Evolutionary conservation across 352 stramenopile species (phyloP).

Genomic region (Phytophthora pistaciae): DNA sequence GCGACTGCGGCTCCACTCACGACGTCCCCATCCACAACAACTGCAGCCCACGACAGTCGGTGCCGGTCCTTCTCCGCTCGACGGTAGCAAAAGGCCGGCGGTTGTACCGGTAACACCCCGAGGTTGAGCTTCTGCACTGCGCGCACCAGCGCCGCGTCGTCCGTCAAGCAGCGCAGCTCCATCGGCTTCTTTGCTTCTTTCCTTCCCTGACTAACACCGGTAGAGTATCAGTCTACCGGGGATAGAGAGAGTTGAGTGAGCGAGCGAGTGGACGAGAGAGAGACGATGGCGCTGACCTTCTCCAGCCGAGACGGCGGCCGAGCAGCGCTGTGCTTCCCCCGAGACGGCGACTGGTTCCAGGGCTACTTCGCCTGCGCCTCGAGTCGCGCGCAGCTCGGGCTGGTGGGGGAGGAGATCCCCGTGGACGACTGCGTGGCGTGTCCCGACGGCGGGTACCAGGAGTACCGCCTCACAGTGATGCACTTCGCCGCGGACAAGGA

Average conservation of each 20-base stretch:
- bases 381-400: slow-evolving; percentile 51
- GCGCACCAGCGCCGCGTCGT: slow-evolving; percentile 51
- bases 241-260: too few species aligned
- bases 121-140: slow-evolving; percentile 74
- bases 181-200: slow-evolving; percentile 9
- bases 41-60: slow-evolving; percentile 58
- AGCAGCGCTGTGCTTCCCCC: slow-evolving; percentile 69
- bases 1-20: slow-evolving; percentile 46
- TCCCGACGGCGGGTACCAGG: slow-evolving; percentile 73
- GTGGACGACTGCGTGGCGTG: slow-evolving; percentile 72
- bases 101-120: slow-evolving; percentile 71
- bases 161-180: slow-evolving; percentile 55
- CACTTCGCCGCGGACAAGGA: slow-evolving; percentile 49
- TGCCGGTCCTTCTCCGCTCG: slow-evolving; percentile 54
- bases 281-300: slow-evolving; percentile 33
- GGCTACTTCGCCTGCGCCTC: slow-evolving; percentile 61
- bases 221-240: slow-evolving; percentile 20
- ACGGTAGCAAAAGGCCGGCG: slow-evolving; percentile 70
- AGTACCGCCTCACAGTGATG: slow-evolving; percentile 67
- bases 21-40: slow-evolving; percentile 1
- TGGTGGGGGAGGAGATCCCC: slow-evolving; percentile 68
- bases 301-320: slow-evolving; percentile 33
- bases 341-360: slow-evolving; percentile 69
- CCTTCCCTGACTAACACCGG: background rate
- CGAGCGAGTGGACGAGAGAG: slow-evolving; percentile 10